These are phyloP conservation scores for Oryza australiensis DNA, from an alignment of 176 grass and related monocot species.

Conservation along the genomic window DNA sequence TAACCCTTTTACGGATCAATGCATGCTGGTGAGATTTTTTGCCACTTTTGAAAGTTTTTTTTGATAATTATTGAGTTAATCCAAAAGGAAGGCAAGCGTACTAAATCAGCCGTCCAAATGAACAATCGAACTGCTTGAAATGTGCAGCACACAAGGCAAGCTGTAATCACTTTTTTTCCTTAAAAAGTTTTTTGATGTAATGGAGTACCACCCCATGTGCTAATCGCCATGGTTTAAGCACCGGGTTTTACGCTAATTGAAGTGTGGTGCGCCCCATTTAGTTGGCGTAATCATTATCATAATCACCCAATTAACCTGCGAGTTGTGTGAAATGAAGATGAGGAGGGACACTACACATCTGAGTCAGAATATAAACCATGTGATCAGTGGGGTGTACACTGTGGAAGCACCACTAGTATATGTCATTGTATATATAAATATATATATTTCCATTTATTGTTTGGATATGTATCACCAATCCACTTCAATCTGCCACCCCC, in stretches of 20 bases:
- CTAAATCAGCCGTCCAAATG: not conserved
- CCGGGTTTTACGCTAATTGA: not conserved
- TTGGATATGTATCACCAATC: not conserved
- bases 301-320: not conserved
- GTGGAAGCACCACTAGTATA: not conserved
- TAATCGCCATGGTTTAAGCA: conserved; percentile 1
- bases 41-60: not conserved
- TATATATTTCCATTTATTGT: not conserved
- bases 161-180: not conserved
- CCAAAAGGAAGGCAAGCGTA: too few relatives aligned
- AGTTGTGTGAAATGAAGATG: not conserved
- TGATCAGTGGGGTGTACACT: not conserved
- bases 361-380: not conserved
- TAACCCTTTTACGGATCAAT: not conserved
- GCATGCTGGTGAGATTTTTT: not conserved
- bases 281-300: not conserved
- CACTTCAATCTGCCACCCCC: not conserved
- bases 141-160: not conserved
- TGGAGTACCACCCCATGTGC: not conserved
- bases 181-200: not conserved
- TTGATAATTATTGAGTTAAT: not conserved
- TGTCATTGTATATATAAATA: not conserved
- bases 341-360: not conserved
- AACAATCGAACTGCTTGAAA: not conserved
- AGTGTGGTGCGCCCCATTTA: not conserved